phyloP scores from a whole-genome alignment of 2,329 filamentous ascomycete genomes.

The Xylaria sp. region DNA sequence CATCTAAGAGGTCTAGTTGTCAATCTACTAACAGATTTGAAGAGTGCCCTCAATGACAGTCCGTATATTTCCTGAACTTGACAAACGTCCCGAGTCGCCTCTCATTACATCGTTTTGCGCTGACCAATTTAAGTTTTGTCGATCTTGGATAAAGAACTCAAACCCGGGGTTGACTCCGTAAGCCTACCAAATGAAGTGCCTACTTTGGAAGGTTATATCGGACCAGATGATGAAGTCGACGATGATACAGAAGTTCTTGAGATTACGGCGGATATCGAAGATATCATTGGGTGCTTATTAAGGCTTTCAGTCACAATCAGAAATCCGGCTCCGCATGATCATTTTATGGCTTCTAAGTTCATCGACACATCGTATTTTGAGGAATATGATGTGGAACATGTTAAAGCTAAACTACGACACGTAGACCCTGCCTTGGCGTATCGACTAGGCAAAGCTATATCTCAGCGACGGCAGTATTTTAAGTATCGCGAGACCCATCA shows the following conservation, averaged over 20 bases:
- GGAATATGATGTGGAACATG: background rate
- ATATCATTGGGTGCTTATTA: conserved; percentile 9
- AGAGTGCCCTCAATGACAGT: background rate
- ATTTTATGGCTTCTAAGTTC: background rate
- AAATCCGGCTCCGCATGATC: conserved; percentile 11
- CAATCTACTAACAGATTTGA: conserved; percentile 2
- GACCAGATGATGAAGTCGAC: background rate
- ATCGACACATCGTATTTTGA: background rate
- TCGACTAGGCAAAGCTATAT: conserved; percentile 14
- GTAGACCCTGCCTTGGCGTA: background rate
- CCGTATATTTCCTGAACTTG: background rate
- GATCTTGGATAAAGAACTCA: background rate
- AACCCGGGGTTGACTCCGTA: background rate
- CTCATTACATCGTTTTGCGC: background rate
- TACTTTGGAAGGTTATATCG: background rate
- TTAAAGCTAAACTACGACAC: background rate
- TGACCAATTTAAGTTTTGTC: background rate
- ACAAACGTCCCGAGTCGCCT: background rate
- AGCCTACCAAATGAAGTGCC: background rate
- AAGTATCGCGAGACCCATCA: conserved; percentile 19
- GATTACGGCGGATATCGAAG: background rate
- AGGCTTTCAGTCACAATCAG: conserved; percentile 6
- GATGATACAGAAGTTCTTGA: background rate
- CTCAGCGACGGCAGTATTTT: conserved; percentile 20
- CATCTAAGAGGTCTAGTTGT: background rate